A percentile compares a stretch with the other conserved stretches of the same genome.
phyloP scores from a whole-genome alignment of 2,329 filamentous ascomycete species.

The Diplodia sapinea region DNA sequence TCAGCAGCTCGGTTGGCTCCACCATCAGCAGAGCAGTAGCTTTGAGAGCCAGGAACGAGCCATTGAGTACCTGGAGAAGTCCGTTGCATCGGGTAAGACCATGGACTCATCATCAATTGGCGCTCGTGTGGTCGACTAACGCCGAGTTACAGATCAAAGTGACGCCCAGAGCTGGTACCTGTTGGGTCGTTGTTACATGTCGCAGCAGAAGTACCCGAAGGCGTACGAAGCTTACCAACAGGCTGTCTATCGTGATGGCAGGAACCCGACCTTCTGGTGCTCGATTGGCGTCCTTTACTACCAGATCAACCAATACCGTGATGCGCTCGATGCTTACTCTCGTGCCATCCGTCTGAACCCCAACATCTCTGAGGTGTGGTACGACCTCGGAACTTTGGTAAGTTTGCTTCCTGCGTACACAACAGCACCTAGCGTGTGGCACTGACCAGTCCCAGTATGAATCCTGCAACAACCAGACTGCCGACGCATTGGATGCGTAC shows the following conservation, averaged over 20 bases:
- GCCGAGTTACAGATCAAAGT: slow-evolving; percentile 70
- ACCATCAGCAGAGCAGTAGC: slow-evolving; percentile 92
- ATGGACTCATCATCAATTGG: background rate
- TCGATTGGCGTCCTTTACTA: slow-evolving; percentile 99
- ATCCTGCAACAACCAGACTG: slow-evolving; percentile 98
- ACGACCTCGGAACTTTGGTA: slow-evolving; percentile 93
- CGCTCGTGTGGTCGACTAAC: background rate
- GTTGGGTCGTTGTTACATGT: slow-evolving; percentile 98
- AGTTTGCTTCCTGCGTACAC: slow-evolving; percentile 49
- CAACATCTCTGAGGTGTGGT: slow-evolving; percentile 99
- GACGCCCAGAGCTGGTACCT: slow-evolving; percentile 99
- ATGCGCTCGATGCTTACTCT: slow-evolving; percentile 96
- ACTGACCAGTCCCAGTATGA: slow-evolving; percentile 71
- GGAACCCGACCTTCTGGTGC: slow-evolving; percentile 99
- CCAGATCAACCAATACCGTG: slow-evolving; percentile 99
- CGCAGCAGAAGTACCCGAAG: slow-evolving; percentile 97
- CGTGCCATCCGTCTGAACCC: slow-evolving; percentile 95
- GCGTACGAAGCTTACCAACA: slow-evolving; percentile 99
- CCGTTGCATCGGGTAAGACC: slow-evolving; percentile 81
- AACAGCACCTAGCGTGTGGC: background rate
- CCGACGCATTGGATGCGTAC: slow-evolving; percentile 94
- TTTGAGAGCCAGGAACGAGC: slow-evolving; percentile 94
- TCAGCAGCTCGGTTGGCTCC: slow-evolving; percentile 96
- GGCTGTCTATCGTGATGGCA: slow-evolving; percentile 95
- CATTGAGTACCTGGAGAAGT: slow-evolving; percentile 97